Evolutionary conservation across 2,329 filamentous ascomycete species (phyloP).

Genomic region (Madurella mycetomatis): DNA sequence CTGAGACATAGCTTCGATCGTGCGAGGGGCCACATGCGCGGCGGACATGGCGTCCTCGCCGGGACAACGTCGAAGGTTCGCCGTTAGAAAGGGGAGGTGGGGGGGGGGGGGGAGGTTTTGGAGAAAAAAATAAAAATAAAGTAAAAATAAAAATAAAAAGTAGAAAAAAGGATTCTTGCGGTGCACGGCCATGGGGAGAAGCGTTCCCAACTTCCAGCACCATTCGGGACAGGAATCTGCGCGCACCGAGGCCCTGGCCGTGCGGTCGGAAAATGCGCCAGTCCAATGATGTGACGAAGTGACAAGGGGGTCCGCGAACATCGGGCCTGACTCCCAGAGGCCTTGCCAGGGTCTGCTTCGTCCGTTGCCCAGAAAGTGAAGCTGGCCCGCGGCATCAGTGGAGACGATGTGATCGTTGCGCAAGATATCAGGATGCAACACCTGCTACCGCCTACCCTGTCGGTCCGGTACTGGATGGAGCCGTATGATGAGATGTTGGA

Average conservation of each 20-base stretch:
- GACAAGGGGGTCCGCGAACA: conserved; percentile 9
- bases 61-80: background rate
- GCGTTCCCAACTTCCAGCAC: background rate
- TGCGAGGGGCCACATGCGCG: conserved; percentile 7
- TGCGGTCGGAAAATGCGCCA: conserved; percentile 4
- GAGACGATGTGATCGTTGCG: conserved; percentile 13
- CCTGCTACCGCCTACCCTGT: conserved; percentile 10
- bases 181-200: conserved; percentile 1
- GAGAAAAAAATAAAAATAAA: too few species aligned
- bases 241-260: background rate
- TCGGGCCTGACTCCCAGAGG: conserved; percentile 20
- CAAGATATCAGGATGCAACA: conserved; percentile 16
- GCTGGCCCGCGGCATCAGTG: conserved; percentile 12
- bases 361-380: conserved; percentile 15
- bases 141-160: background rate
- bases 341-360: conserved; percentile 11
- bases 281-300: background rate
- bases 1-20: conserved; percentile 24
- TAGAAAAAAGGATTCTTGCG: conserved; percentile 3
- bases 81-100: too few species aligned
- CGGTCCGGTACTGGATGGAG: conserved; percentile 13
- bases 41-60: conserved; percentile 14
- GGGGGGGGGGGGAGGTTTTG: too few species aligned
- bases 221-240: background rate
- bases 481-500: background rate